Conservation (phyloP, 1,139 yeast genomes). For the Taphrina sp. region DNA sequence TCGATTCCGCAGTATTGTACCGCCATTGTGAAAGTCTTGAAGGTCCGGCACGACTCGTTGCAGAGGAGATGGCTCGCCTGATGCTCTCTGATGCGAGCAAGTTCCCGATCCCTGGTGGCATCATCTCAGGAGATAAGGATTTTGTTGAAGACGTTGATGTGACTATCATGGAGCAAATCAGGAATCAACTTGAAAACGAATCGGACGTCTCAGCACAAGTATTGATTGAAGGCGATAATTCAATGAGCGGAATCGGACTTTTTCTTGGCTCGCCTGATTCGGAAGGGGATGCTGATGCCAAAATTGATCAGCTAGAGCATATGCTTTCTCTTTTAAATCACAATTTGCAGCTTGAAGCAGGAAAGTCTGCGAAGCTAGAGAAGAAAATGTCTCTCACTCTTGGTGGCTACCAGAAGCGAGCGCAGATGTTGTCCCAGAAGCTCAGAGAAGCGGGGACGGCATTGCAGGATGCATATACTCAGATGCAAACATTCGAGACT, state of each 20-base stretch:
- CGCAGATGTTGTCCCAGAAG: slow-evolving; percentile 22
- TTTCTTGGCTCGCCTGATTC: slow-evolving; percentile 4
- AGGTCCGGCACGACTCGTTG: slow-evolving; percentile 31
- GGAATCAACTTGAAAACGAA: no score
- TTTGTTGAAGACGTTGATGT: slow-evolving; percentile 44
- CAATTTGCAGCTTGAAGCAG: slow-evolving; percentile 40
- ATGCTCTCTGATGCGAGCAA: slow-evolving; percentile 53
- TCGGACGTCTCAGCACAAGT: slow-evolving; percentile 1
- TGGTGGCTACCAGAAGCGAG: slow-evolving; percentile 44
- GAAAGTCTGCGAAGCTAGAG: slow-evolving; percentile 45
- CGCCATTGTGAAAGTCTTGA: slow-evolving; percentile 46
- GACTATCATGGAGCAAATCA: slow-evolving; percentile 18
- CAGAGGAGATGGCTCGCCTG: slow-evolving; percentile 41
- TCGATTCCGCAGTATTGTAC: slow-evolving; percentile 41
- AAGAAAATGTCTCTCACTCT: slow-evolving; percentile 43
- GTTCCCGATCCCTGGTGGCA: slow-evolving; percentile 41
- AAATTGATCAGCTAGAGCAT: not conserved
- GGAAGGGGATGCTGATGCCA: not conserved
- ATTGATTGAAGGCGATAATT: slow-evolving; percentile 16
- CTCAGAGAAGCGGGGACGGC: slow-evolving; percentile 32
- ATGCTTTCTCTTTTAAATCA: slow-evolving; percentile 4
- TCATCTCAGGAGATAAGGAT: slow-evolving; percentile 33
- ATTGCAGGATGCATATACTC: slow-evolving; percentile 20
- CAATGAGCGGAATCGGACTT: slow-evolving; percentile 22
- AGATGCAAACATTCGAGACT: slow-evolving; percentile 21